Conservation (phyloP, 345 rosid genomes). For the Populus tremula region DNA sequence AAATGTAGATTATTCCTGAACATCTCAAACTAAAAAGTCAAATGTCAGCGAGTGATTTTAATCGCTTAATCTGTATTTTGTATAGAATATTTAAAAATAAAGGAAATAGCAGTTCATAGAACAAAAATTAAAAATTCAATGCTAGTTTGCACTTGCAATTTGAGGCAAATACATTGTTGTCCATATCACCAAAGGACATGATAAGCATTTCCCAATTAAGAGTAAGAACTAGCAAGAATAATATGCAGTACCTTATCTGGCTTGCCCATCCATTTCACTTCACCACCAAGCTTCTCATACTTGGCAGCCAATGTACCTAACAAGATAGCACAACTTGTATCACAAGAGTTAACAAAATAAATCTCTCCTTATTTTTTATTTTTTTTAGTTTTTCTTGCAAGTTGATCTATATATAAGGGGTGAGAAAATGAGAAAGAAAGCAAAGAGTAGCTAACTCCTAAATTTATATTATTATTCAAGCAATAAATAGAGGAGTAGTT, state of each 20-base stretch:
- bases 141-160: neutral
- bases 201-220: neutral
- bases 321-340: neutral
- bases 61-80: neutral
- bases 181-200: neutral
- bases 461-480: neutral
- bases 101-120: neutral
- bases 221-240: neutral
- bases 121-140: neutral
- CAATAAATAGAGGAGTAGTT: neutral
- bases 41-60: neutral
- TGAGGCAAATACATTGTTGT: neutral
- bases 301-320: constrained; percentile 76
- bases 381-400: neutral
- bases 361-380: neutral
- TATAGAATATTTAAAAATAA: neutral
- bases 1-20: no score
- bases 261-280: constrained; percentile 97
- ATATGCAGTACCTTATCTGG: constrained; percentile 61
- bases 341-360: neutral
- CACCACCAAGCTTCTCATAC: constrained; percentile 87
- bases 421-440: neutral
- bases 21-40: neutral
- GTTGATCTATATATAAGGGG: neutral
- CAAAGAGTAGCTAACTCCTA: neutral